Percentiles rank a stretch among this genome's conserved stretches.
phyloP scores from a whole-genome alignment of 2,329 filamentous ascomycete species.

The Trichoderma semiorbis region DNA sequence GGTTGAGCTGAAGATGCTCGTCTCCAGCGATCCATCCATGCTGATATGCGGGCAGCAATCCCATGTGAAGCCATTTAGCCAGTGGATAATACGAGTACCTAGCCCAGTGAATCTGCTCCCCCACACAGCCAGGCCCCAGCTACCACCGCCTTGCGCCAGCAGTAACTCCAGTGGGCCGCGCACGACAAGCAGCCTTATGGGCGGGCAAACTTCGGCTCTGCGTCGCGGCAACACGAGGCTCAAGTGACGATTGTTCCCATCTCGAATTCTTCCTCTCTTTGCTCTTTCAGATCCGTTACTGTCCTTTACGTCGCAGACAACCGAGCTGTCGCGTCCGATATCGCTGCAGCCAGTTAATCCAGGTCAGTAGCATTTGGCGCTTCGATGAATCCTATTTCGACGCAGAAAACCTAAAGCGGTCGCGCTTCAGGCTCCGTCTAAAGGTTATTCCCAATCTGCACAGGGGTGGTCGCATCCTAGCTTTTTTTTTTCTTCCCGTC shows the following conservation, averaged over 20 bases:
- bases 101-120: background rate
- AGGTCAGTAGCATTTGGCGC: conserved; percentile 6
- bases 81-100: background rate
- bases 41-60: background rate
- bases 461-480: conserved; percentile 10
- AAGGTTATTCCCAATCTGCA: conserved; percentile 9
- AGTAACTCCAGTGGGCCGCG: background rate
- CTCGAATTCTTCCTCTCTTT: background rate
- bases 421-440: conserved; percentile 7
- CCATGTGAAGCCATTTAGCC: conserved; percentile 6
- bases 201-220: conserved; percentile 21
- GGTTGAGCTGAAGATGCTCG: background rate
- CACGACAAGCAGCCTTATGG: background rate
- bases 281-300: background rate
- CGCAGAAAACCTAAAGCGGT: background rate
- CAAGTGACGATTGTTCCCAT: conserved; percentile 14
- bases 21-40: background rate
- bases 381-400: background rate
- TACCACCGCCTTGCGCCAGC: background rate
- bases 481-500: background rate
- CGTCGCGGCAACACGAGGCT: conserved; percentile 11
- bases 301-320: conserved; percentile 12
- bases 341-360: conserved; percentile 16
- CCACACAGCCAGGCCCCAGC: background rate
- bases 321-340: conserved; percentile 19